Evolutionary conservation across 2,329 filamentous ascomycete species (phyloP), one percentile per base, ranked within the genome.

Genomic region (Pleomassaria siparia): DNA sequence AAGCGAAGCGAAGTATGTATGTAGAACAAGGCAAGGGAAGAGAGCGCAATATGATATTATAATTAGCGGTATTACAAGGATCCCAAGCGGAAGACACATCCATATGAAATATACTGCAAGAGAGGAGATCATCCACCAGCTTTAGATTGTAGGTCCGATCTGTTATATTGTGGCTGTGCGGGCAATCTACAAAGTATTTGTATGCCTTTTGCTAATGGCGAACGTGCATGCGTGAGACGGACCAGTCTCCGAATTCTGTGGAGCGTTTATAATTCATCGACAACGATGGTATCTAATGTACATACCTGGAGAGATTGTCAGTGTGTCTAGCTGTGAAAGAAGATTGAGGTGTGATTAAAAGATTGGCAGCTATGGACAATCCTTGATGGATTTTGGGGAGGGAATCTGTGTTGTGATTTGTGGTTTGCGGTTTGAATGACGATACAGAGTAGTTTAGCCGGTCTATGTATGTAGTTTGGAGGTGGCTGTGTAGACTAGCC

Each of bases 141-240:
- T 24, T 20, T 20, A 37, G n/a, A 37, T 37, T 37, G n/a, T 7
- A 13, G 10, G 10, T 37, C 18, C 20, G 35, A 46, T 22, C 13
- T 21, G 4, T 2, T 25, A 46, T 41, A 46, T 33, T 46, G 44
- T 46, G 44, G 44, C 44, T 41, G 29, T 46, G 43, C 28, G 16
- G n/a, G n/a, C n/a, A n/a, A n/a, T n/a, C n/a, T n/a, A n/a, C 25
- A 7, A 7, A 26, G 12, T 26, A 26, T 26, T 26, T 12, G 25
- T 12, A 12, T 7, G 25, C 25, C 7, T 12, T 26, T 7, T 12
- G 25, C 12, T 35, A 9, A 35, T n/a, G n/a, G n/a, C n/a, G n/a
- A n/a, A n/a, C n/a, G 6, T 35, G n/a, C 12, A 13, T 35, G 15
- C 6, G 32, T 35, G 15, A 35, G 32, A 16, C 32, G 10, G 32